Conservation (phyloP, 495 filamentous ascomycete species). For the Aspergillus wentii region DNA sequence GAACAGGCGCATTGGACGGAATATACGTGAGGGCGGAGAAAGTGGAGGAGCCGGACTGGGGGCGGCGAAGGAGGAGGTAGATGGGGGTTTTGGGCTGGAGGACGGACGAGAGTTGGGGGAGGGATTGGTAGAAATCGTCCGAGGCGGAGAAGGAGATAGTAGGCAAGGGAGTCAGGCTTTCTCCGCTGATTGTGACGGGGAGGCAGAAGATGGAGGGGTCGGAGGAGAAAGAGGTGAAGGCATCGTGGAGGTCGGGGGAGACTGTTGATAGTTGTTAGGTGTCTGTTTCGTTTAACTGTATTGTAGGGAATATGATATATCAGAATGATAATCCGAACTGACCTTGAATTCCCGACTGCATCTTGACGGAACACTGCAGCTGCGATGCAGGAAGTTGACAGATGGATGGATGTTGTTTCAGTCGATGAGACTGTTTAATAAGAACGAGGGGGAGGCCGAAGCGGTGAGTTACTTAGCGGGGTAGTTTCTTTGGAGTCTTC, state of each 20-base stretch:
- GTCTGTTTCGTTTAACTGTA: constrained; percentile 5
- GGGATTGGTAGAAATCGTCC: constrained; percentile 53
- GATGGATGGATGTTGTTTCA: no score
- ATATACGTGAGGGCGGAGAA: constrained; percentile 86
- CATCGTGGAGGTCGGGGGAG: constrained; percentile 76
- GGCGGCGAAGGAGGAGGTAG: constrained; percentile 79
- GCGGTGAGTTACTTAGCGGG: constrained; percentile 10
- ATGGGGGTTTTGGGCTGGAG: constrained; percentile 70
- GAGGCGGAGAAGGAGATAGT: constrained; percentile 52
- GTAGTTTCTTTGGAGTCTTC: no score
- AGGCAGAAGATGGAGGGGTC: constrained; percentile 67
- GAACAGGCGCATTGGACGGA: constrained; percentile 81
- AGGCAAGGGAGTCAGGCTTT: constrained; percentile 62
- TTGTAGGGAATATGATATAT: no score
- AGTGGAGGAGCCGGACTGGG: constrained; percentile 38
- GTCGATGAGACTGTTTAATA: constrained; percentile 3
- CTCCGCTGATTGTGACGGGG: constrained; percentile 70
- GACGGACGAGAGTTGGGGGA: constrained; percentile 61
- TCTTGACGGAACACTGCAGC: constrained; percentile 29
- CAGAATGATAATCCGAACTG: constrained; percentile 13
- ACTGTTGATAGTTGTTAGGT: constrained; percentile 43
- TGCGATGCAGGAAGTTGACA: no score
- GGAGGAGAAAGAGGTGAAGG: constrained; percentile 71
- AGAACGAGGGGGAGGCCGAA: constrained; percentile 6
- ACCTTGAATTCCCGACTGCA: constrained; percentile 92